Conservation (phyloP, 345 rosid species). For the Arabidopsis suecica region DNA sequence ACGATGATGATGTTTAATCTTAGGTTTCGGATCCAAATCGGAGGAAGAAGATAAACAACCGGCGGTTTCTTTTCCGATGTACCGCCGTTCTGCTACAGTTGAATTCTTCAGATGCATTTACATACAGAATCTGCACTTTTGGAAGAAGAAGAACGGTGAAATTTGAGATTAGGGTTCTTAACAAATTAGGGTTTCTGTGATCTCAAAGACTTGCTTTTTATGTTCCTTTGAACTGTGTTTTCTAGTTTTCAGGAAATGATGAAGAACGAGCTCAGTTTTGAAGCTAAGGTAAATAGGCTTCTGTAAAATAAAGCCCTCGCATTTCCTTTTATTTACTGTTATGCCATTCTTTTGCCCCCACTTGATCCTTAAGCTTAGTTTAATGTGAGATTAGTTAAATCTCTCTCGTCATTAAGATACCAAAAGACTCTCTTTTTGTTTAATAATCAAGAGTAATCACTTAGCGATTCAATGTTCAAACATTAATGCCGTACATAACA, state of each 20-base stretch:
- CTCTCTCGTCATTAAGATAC: slow-evolving; percentile 38
- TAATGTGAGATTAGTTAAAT: slow-evolving; percentile 34
- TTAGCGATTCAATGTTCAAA: slow-evolving; percentile 30
- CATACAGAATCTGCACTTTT: slow-evolving; percentile 38
- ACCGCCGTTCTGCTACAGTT: slow-evolving; percentile 46
- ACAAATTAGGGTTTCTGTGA: slow-evolving; percentile 36
- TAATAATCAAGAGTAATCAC: slow-evolving; percentile 6
- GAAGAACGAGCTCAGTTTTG: slow-evolving; percentile 45
- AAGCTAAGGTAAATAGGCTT: slow-evolving; percentile 38
- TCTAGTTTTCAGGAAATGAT: slow-evolving; percentile 36
- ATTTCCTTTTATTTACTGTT: slow-evolving; percentile 13
- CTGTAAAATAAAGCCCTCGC: background rate
- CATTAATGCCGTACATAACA: slow-evolving; percentile 30
- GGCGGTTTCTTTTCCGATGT: slow-evolving; percentile 52
- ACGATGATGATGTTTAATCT: slow-evolving; percentile 45
- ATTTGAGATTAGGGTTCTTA: slow-evolving; percentile 34
- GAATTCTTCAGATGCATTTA: slow-evolving; percentile 55
- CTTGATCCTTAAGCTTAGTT: slow-evolving; percentile 24
- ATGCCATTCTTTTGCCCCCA: slow-evolving; percentile 35
- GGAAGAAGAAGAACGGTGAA: background rate
- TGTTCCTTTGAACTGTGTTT: slow-evolving; percentile 37
- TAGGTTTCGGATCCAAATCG: slow-evolving; percentile 44
- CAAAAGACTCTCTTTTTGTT: slow-evolving; percentile 25
- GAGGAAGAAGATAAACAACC: slow-evolving; percentile 35
- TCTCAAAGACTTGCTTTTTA: slow-evolving; percentile 22